Base-by-base conservation (phyloP, 208 protist genomes). In the Acanthamoeba divionensis region DNA sequence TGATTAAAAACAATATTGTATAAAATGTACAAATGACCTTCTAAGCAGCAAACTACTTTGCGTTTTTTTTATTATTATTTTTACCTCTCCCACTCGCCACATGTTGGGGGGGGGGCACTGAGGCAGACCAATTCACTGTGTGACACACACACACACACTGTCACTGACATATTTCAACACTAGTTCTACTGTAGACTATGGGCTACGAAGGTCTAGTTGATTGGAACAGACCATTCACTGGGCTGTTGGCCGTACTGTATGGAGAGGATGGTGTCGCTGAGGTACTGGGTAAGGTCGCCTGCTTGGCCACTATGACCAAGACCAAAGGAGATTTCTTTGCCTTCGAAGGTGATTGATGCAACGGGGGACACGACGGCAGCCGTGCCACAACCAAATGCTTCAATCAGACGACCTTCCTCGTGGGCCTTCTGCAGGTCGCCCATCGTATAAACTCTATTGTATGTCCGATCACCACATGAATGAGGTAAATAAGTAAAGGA, bases 381-480 rank as follows among this genome's bases (percentile, higher is more conserved):
- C 7, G 98, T 99, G 50, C 98, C 98, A 50, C 96, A 95, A 38
- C 98, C 98, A 91, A 99, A 99, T 90, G 94, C 94, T 94, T 99
- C 98, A 2, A 96, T 69, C 65, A 99, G 92, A 38, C 97, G 94
- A 7, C 92, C 93, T 71, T 98, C 96, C 79, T 95, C 69, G 65
- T 97, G 26, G 33, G 96, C 97, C 21, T 95, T 86, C 4, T 97
- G 83, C 5, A 99, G 52, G 54, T 99, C 97, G 2, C 93, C 38
- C 79, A 99, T 97, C 9, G 85, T 96, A 89, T 96, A 97, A 2
- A 41, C 18, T 8, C 92, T 80, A n/a, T n/a, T 24, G 52, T 67
- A 31, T 67, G 8, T 15, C 62, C 26, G 18, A 18, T n/a, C 12
- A 9, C 8, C 36, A 12, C 26, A 67, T 18, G n/a, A 67, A 21